Evolutionary conservation across 2,329 filamentous ascomycete species (phyloP), one percentile per base, ranked within the genome.

Genomic region (Clarireedia hainanense): DNA sequence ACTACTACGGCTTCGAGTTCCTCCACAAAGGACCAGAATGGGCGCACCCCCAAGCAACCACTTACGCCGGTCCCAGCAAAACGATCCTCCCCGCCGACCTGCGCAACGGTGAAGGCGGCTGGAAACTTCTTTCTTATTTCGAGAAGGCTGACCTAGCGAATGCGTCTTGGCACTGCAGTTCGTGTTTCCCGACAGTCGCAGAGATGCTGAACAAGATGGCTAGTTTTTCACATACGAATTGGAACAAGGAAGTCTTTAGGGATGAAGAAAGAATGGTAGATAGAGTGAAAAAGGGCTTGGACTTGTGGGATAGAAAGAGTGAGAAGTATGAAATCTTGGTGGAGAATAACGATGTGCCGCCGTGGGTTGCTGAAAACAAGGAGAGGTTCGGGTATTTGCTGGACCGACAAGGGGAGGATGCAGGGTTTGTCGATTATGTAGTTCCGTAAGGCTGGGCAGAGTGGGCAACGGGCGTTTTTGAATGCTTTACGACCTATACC

Each of bases 121-220:
- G 56, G 20, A 49, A 57, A 42, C 34, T 55, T 50, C 36, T 58
- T 2, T 50, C 45, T 2, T 52, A 55, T 20, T 64, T 59, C 10
- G 61, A 70, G 14, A 64, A 71, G 20, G 61, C 64, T 4, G 64
- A 71, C 39, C 52, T 76, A 7, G 69, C 63, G 50, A 68, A 74
- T 54, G 72, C 73, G 2, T 73, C 67, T 3, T 77, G 75, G 75
- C 74, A 76, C 58, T 77, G 75, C 63, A 72, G 68, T 15, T 70
- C 66, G 34, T 76, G 75, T 61, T 74, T 75, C 57, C 60, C 67
- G 6, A 75, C 68, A 5, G 60, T 77, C 12, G 62, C 66, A 5
- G 71, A 76, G 60, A 69, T 75, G 65, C 61, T 69, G 34, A 67
- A 64, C 12, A 75, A 75, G 64, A 72, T 75, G 67, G 62, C 65